A percentile compares a stretch with the other conserved stretches of the same genome.
phyloP scores from a whole-genome alignment of 179 eudicot species.

The Corrigiola litoralis region DNA sequence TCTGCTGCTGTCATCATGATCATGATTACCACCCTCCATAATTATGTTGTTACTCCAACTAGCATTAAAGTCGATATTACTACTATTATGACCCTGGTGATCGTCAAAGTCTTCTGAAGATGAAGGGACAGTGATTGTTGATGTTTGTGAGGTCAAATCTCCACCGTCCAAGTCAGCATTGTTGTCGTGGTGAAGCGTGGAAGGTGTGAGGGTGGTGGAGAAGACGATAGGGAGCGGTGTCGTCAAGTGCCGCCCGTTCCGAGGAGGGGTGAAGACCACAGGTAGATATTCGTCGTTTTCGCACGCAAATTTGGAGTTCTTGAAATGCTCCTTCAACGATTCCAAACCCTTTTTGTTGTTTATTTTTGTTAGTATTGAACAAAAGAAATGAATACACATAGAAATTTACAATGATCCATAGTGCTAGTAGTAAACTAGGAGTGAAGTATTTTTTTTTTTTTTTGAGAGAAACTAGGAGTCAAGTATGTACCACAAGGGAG shows the following conservation, averaged over 20 bases:
- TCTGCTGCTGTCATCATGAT: neutral
- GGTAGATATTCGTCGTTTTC: slow-evolving; percentile 88
- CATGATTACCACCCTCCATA: neutral
- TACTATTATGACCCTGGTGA: neutral
- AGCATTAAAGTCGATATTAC: neutral
- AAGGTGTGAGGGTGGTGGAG: neutral
- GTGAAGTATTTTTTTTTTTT: neutral
- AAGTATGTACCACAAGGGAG: neutral
- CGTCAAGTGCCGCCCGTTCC: slow-evolving; percentile 60
- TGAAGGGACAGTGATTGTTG: slow-evolving; percentile 3
- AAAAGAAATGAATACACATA: neutral
- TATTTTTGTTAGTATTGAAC: neutral
- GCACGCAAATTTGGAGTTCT: slow-evolving; percentile 92
- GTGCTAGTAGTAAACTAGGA: neutral
- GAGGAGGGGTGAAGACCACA: slow-evolving; percentile 81
- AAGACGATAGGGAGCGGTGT: slow-evolving; percentile 56
- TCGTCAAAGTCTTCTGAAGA: slow-evolving; percentile 9
- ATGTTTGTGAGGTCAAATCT: slow-evolving; percentile 9
- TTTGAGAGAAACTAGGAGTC: neutral
- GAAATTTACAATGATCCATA: neutral
- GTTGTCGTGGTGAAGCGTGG: neutral
- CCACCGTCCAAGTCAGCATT: slow-evolving; percentile 3
- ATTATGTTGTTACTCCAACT: too few species aligned
- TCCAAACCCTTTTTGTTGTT: slow-evolving; percentile 58
- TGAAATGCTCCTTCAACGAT: slow-evolving; percentile 91